These are phyloP conservation scores for Lactifluus rugatus DNA, from an alignment of 768 basidiomycete genomes.

Conservation along the genomic window DNA sequence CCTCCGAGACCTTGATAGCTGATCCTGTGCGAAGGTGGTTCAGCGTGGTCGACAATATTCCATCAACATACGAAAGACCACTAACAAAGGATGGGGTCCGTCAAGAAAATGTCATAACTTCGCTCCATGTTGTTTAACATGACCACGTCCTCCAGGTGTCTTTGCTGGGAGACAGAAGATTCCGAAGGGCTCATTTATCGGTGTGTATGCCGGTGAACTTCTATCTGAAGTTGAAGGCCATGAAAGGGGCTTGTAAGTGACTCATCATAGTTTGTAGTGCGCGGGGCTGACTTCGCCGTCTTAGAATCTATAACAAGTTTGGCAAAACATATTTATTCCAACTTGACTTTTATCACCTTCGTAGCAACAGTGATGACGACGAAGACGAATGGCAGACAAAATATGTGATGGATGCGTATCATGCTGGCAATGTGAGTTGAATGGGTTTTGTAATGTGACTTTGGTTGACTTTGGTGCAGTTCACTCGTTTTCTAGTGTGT, in stretches of 20 bases:
- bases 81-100: conserved; percentile 79
- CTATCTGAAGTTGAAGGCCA: conserved; percentile 61
- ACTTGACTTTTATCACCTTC: conserved; percentile 66
- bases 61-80: conserved; percentile 60
- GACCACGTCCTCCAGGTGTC: conserved; percentile 50
- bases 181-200: conserved; percentile 59
- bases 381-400: conserved; percentile 28
- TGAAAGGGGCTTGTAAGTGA: conserved; percentile 53
- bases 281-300: not conserved
- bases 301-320: conserved; percentile 62
- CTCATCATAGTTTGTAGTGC: not conserved
- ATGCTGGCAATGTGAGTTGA: conserved; percentile 67
- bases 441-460: not conserved
- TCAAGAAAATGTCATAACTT: not conserved
- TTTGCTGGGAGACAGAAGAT: conserved; percentile 60
- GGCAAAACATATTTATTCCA: conserved; percentile 78
- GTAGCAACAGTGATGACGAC: conserved; percentile 13
- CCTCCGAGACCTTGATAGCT: not conserved
- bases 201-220: conserved; percentile 80
- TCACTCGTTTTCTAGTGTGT: conserved; percentile 81
- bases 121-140: conserved; percentile 1
- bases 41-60: conserved; percentile 63
- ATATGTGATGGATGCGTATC: conserved; percentile 78
- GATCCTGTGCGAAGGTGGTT: conserved; percentile 49
- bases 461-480: conserved; percentile 36